Evolutionary conservation across 2,329 filamentous ascomycete species (phyloP).

Genomic region (Aureobasidium subglaciale): DNA sequence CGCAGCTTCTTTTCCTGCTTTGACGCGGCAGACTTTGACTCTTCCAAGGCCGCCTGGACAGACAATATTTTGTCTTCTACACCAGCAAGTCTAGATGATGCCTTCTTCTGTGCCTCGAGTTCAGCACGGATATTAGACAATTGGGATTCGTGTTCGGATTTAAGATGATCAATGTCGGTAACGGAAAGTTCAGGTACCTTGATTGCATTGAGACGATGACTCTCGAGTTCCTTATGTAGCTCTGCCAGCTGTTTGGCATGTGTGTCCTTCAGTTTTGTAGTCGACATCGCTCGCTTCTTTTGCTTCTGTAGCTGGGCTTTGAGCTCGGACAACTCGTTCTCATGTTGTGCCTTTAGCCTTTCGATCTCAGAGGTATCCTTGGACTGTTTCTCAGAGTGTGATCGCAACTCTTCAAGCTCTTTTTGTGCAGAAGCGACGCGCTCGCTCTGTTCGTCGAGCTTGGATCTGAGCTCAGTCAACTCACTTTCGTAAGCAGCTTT

Average conservation of each 20-base stretch:
- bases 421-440: neutral
- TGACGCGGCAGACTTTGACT: constrained; percentile 23
- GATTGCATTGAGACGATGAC: constrained; percentile 5
- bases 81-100: constrained; percentile 22
- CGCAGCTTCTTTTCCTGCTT: constrained; percentile 26
- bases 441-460: neutral
- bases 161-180: constrained; percentile 15
- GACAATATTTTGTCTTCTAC: constrained; percentile 28
- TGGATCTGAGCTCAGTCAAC: neutral
- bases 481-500: neutral
- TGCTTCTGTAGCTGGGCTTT: constrained; percentile 8
- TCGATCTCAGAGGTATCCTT: constrained; percentile 4
- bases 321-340: neutral
- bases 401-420: neutral
- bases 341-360: constrained; percentile 5
- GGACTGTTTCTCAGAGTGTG: neutral
- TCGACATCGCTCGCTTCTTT: neutral
- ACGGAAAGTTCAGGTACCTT: constrained; percentile 13
- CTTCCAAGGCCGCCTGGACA: constrained; percentile 26
- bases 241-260: constrained; percentile 21
- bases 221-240: constrained; percentile 23
- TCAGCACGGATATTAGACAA: constrained; percentile 22
- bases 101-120: constrained; percentile 22
- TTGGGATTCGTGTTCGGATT: constrained; percentile 21
- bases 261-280: constrained; percentile 17